Evolutionary conservation across 805 yeast genomes (phyloP), one percentile per base, ranked within the genome.

Genomic region (Saturnispora galanensis): DNA sequence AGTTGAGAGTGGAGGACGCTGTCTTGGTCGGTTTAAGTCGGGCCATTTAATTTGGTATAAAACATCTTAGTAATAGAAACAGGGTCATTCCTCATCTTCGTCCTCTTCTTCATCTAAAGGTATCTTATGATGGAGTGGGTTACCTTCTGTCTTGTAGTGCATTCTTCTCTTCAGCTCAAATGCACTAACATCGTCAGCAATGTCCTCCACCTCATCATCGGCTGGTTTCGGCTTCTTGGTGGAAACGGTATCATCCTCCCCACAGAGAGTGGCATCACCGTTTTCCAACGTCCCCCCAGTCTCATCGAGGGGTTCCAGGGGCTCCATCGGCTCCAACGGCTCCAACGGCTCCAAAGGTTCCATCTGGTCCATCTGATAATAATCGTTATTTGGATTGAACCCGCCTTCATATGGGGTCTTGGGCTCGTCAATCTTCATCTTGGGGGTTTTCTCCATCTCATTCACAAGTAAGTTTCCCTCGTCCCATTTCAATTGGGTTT

Each of bases 371-470:
- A 74, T 76, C 42, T 73, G 71, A 53, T 87, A 86, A 57, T 84
- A 83, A 55, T 88, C 95, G 30, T 85, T 86, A 43, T 74, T 70
- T 46, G 93, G 89, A 55, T 83, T 80, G 26, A 85, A 82, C 1
- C 95, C 94, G 10, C 93, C 94, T 58, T 85, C 94, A 56, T 83
- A 89, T 5, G 97, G 97, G 1, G 97, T 89, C 68, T 89, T 89
- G 17, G 97, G 97, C 60, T 89, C 97, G 57, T 86, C 95, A 37
- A 89, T 86, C 54, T 80, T 79, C 87, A 81, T 81, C 28, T 85
- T 81, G 17, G 87, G 75, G 10, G 72, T 63, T 61, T 77, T 77
- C 53, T 82, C 85, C 58, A 77, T 84, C 57, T 88, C 95, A 3
- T 85, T 73, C n/a, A 74, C 60, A 41, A 73, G 75, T 44, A 89